Percentiles rank a stretch among this genome's conserved stretches.
Evolutionary conservation across 257 asterid species (phyloP).

Genomic region (Ligustrum vulgare): DNA sequence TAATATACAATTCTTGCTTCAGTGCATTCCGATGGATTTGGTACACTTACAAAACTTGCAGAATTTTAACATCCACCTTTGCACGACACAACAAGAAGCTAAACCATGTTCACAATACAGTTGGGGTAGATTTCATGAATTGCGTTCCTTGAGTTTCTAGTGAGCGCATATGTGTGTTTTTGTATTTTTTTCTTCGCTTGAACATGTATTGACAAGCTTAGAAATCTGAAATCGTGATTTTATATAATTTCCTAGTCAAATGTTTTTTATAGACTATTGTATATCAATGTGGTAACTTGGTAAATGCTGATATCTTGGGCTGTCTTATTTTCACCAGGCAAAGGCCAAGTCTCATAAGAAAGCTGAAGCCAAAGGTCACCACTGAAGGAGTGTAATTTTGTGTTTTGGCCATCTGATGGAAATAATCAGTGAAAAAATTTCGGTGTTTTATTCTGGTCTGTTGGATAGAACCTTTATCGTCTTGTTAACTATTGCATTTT

Average conservation of each 20-base stretch:
- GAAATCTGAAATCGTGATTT: neutral
- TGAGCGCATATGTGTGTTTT: neutral
- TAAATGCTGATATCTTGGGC: neutral
- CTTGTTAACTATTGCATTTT: slow-evolving; percentile 24
- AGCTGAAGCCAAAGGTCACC: slow-evolving; percentile 34
- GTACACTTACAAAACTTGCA: neutral
- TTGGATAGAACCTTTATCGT: slow-evolving; percentile 14
- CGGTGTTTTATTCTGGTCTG: slow-evolving; percentile 21
- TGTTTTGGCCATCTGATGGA: slow-evolving; percentile 21
- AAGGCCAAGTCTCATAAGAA: slow-evolving; percentile 47
- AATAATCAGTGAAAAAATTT: slow-evolving; percentile 25
- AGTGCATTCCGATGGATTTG: neutral
- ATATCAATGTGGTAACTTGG: neutral
- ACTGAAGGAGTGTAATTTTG: slow-evolving; percentile 22
- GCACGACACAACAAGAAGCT: neutral
- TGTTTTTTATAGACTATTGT: neutral
- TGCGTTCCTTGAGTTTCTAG: neutral
- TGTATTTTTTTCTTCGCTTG: neutral
- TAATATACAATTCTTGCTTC: neutral
- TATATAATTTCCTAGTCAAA: neutral
- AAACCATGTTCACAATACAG: neutral
- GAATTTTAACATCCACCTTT: neutral
- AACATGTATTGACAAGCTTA: neutral
- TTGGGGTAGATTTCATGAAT: neutral
- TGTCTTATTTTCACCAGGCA: slow-evolving; percentile 1